These are phyloP conservation scores for Termitomyces heimii DNA, from an alignment of 768 basidiomycete species.

Conservation along the genomic window DNA sequence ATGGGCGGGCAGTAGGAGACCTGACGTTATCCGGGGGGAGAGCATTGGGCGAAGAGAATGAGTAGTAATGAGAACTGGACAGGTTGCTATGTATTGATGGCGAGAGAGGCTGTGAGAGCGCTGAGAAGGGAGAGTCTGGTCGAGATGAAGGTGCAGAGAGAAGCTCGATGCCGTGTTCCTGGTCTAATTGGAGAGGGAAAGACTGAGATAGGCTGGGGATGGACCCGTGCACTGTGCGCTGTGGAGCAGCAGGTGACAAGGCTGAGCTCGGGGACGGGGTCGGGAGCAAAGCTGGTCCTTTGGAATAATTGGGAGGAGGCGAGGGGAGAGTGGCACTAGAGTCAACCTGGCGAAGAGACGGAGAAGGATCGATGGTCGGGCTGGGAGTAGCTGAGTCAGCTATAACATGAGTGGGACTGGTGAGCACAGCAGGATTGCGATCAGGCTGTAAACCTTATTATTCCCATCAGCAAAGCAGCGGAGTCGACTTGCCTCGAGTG, in stretches of 20 bases:
- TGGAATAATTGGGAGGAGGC: constrained; percentile 7
- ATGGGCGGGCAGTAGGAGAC: constrained; percentile 7
- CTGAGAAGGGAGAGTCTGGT: constrained; percentile 33
- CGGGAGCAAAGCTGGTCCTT: constrained; percentile 5
- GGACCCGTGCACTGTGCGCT: constrained; percentile 7
- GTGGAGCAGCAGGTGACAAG: constrained; percentile 8
- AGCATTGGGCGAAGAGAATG: constrained; percentile 14
- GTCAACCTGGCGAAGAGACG: constrained; percentile 8
- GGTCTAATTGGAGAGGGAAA: constrained; percentile 36
- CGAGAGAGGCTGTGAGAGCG: constrained; percentile 14
- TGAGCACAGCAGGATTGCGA: constrained; percentile 24
- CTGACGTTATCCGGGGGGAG: not conserved
- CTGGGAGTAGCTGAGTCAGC: constrained; percentile 28
- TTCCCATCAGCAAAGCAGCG: not conserved
- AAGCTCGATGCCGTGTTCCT: constrained; percentile 36
- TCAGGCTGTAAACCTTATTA: constrained; percentile 1
- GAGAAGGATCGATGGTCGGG: constrained; percentile 17
- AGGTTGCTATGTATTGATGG: constrained; percentile 6
- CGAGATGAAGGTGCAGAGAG: constrained; percentile 39
- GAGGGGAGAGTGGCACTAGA: constrained; percentile 14
- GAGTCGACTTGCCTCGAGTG: constrained; percentile 39
- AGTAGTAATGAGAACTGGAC: constrained; percentile 12
- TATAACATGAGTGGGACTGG: constrained; percentile 44
- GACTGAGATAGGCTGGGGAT: constrained; percentile 37
- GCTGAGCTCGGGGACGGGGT: constrained; percentile 8